Percentiles rank a stretch among this genome's conserved stretches.
These are phyloP conservation scores for Gossypium gossypioides DNA, from an alignment of 441 rosid genomes.

Conservation along the genomic window DNA sequence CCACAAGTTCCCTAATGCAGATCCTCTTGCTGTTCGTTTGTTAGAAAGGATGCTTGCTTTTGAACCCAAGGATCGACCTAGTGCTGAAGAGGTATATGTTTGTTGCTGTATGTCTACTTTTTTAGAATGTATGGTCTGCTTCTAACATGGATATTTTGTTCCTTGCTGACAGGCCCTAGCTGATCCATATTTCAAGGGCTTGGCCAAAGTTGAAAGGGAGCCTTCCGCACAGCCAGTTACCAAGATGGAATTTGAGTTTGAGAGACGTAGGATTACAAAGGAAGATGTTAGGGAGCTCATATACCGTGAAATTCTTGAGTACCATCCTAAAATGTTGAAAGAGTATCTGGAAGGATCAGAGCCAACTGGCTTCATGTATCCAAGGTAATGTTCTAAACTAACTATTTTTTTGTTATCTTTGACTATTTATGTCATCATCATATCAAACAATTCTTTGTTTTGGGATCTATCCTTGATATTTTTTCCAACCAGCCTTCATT, in stretches of 20 bases:
- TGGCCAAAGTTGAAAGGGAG: conserved; percentile 92
- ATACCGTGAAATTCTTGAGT: conserved; percentile 82
- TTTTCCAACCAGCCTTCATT: background rate
- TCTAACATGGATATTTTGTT: conserved; percentile 7
- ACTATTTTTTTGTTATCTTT: background rate
- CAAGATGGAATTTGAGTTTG: conserved; percentile 91
- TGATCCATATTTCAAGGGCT: conserved; percentile 84
- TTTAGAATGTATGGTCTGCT: conserved; percentile 8
- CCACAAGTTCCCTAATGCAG: conserved; percentile 81
- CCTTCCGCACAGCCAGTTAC: conserved; percentile 93
- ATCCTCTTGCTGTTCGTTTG: conserved; percentile 84
- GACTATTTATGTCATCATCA: background rate
- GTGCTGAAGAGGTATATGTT: conserved; percentile 74
- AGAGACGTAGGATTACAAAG: conserved; percentile 86
- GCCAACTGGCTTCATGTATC: conserved; percentile 89
- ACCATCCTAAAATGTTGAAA: conserved; percentile 88
- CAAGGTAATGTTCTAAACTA: conserved; percentile 40
- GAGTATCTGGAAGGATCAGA: conserved; percentile 79
- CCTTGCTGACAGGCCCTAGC: conserved; percentile 68
- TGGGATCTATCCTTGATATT: background rate
- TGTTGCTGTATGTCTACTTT: conserved; percentile 8
- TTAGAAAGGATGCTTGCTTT: conserved; percentile 85
- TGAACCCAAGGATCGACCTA: conserved; percentile 86
- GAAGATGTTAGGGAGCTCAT: conserved; percentile 92
- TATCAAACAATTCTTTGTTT: background rate